Evolutionary conservation across 768 basidiomycete genomes (phyloP).

Genomic region (Amanita jacksonii): DNA sequence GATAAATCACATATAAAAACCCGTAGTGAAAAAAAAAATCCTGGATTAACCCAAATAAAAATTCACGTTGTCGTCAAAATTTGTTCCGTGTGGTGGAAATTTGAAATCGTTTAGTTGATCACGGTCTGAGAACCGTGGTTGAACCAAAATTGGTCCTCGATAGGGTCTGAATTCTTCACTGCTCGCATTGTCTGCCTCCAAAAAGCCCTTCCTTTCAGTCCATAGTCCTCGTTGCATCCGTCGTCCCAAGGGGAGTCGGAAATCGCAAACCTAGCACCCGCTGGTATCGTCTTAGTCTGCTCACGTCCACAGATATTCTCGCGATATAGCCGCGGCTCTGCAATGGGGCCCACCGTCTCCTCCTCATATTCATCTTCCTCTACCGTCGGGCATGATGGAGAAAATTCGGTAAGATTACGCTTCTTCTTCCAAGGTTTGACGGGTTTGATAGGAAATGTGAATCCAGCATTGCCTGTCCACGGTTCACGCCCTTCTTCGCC

Average conservation of each 20-base stretch:
- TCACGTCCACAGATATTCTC: no score
- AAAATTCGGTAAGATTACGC: not conserved
- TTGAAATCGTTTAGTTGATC: not conserved
- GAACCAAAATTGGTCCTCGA: not conserved
- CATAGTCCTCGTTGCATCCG: not conserved
- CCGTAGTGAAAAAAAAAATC: no score
- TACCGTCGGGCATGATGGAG: not conserved
- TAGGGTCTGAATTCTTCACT: not conserved
- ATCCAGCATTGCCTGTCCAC: constrained; percentile 1
- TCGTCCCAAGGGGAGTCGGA: not conserved
- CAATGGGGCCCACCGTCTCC: no score
- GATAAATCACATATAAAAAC: no score
- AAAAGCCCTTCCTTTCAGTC: constrained; percentile 2
- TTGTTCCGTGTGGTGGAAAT: no score
- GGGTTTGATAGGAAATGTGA: not conserved
- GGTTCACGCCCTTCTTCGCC: not conserved
- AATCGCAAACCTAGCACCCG: not conserved
- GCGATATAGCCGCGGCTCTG: no score
- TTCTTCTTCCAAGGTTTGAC: not conserved
- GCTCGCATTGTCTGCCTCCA: constrained; percentile 1
- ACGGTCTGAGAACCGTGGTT: not conserved
- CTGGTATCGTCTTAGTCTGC: not conserved
- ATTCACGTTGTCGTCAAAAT: no score
- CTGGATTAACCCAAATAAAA: no score
- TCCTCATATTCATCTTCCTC: constrained; percentile 1